Base-by-base conservation (phyloP, 2,329 filamentous ascomycete species). In the Alternaria sp. region DNA sequence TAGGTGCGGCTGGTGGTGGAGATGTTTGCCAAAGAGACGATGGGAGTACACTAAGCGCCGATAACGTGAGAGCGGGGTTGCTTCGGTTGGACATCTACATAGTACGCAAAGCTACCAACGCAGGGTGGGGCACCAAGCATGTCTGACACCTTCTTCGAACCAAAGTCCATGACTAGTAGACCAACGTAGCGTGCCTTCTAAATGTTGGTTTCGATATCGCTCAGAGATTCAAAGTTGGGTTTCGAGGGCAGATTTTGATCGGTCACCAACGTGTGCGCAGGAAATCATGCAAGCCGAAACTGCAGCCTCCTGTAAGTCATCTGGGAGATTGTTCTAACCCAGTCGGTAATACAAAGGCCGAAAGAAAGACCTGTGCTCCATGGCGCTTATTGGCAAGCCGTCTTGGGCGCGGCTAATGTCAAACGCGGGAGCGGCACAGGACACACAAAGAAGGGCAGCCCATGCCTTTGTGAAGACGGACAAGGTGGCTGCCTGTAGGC, bases 1-100 rank as follows among this genome's bases (percentile, higher is more conserved):
- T 54, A 56, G 59, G 51, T 54, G 51, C 28, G 13, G 61, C 61
- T 69, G 66, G 57, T 63, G 51, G 55, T 64, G 57, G 53, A 49
- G 55, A 40, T 23, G 5, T 37, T 58, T 62, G 54, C 68, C 71
- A 72, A 62, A 68, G 63, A 68, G 40, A 59, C 57, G 45, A 58
- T 45, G 29, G 51, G 56, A 61, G 45, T 72, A n/a, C n/a, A n/a
- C n/a, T n/a, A 73, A 68, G 71, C 71, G 71, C 70, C 67, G 65
- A 59, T 48, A 45, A 54, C 23, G 23, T 58, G 56, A 62, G 62
- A 59, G 60, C 51, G 55, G 50, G 63, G 58, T 41, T 48, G 42
- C 54, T 41, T 62, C 52, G 56, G 50, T 63, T 49, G 48, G 53
- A 54, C 48, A 53, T 50, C 36, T 49, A 41, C 29, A 42, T 41